phyloP scores from a whole-genome alignment of 129 eudicot species.

The Centrapalus pauciflorus region DNA sequence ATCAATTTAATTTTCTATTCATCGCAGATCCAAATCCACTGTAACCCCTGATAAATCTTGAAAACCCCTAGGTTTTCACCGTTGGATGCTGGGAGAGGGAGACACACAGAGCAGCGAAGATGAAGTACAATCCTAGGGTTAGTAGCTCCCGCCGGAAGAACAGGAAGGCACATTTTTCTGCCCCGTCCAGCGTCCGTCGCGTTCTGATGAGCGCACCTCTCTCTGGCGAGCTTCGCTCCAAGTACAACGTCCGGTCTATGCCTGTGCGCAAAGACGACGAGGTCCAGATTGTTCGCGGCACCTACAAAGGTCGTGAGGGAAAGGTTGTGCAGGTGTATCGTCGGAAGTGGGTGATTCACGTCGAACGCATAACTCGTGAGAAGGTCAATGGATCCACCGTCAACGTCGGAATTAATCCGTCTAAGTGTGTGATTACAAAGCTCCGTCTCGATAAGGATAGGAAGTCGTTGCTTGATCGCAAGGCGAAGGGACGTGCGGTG shows the following conservation, averaged over 20 bases:
- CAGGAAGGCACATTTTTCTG: slow-evolving; percentile 75
- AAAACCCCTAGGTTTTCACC: slow-evolving; percentile 10
- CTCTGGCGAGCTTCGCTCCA: slow-evolving; percentile 60
- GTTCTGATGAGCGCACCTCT: slow-evolving; percentile 66
- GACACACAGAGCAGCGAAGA: slow-evolving; percentile 18
- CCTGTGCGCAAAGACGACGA: slow-evolving; percentile 81
- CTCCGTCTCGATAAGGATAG: slow-evolving; percentile 59
- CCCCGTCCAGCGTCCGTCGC: slow-evolving; percentile 74
- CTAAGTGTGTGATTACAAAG: slow-evolving; percentile 52
- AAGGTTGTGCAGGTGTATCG: slow-evolving; percentile 71
- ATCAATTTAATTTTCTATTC: too few relatives aligned
- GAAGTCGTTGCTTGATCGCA: slow-evolving; percentile 49
- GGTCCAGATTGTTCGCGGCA: slow-evolving; percentile 71
- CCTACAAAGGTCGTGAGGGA: slow-evolving; percentile 82
- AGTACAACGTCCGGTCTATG: slow-evolving; percentile 64
- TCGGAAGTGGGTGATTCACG: slow-evolving; percentile 68
- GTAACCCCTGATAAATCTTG: neutral
- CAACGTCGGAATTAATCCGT: slow-evolving; percentile 55
- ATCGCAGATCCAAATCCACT: too few relatives aligned
- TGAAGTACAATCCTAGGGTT: slow-evolving; percentile 75
- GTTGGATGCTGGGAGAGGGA: neutral
- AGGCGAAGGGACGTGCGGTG: slow-evolving; percentile 69
- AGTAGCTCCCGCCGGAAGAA: slow-evolving; percentile 61
- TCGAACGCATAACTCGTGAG: slow-evolving; percentile 73
- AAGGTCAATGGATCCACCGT: slow-evolving; percentile 73